These are phyloP conservation scores for Neolentinus lepideus DNA, from an alignment of 1,284 basidiomycete genomes.

Conservation along the genomic window DNA sequence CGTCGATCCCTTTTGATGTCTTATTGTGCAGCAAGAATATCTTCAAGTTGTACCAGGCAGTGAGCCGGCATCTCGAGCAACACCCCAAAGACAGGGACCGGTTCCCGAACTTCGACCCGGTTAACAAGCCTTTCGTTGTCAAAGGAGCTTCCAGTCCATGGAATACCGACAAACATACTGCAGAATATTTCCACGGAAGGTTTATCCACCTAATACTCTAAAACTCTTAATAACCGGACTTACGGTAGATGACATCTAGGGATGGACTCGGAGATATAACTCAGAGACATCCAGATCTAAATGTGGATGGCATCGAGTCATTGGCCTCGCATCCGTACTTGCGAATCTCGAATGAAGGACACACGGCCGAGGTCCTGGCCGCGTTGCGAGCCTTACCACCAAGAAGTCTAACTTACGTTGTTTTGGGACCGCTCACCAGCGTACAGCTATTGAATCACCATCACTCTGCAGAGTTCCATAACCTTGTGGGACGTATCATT, in stretches of 20 bases:
- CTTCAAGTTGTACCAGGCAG: constrained; percentile 69
- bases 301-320: constrained; percentile 28
- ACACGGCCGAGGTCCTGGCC: constrained; percentile 61
- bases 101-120: constrained; percentile 52
- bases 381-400: constrained; percentile 54
- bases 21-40: constrained; percentile 55
- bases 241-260: constrained; percentile 23
- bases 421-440: constrained; percentile 86
- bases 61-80: constrained; percentile 57
- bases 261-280: constrained; percentile 80
- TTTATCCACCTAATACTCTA: constrained; percentile 19
- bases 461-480: constrained; percentile 46
- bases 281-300: constrained; percentile 69
- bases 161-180: constrained; percentile 70
- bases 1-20: not conserved
- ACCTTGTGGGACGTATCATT: constrained; percentile 67
- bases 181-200: constrained; percentile 85
- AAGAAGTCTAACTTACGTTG: constrained; percentile 75
- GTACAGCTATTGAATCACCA: constrained; percentile 63
- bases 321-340: constrained; percentile 39
- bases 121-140: constrained; percentile 53
- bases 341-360: constrained; percentile 31
- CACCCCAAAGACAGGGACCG: constrained; percentile 47
- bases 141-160: constrained; percentile 70
- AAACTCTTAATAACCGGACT: not conserved